Conservation (phyloP, 1,284 basidiomycete genomes). For the Anthracocystis panici-leucophaei region DNA sequence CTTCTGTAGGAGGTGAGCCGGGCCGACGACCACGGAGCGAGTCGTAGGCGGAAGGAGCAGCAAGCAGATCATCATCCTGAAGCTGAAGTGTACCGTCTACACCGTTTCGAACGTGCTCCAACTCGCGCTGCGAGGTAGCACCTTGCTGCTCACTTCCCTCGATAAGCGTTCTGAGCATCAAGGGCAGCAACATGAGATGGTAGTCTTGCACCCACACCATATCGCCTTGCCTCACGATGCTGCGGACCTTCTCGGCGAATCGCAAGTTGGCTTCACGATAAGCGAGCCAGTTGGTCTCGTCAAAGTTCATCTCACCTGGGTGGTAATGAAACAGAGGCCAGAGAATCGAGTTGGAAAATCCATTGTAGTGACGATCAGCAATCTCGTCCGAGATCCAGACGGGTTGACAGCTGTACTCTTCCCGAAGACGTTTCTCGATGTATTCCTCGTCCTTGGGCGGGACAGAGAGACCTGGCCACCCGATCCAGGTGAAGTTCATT, state of each 20-base stretch:
- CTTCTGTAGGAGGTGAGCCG: slow-evolving; percentile 22
- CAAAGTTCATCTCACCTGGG: slow-evolving; percentile 86
- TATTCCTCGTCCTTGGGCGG: slow-evolving; percentile 59
- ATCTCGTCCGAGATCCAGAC: slow-evolving; percentile 98
- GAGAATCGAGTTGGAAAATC: slow-evolving; percentile 98
- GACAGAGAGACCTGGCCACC: slow-evolving; percentile 67
- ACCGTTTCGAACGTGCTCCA: slow-evolving; percentile 63
- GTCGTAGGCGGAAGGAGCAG: slow-evolving; percentile 43
- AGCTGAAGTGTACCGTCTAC: slow-evolving; percentile 62
- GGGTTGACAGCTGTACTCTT: slow-evolving; percentile 96
- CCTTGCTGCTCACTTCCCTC: slow-evolving; percentile 74
- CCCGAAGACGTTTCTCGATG: slow-evolving; percentile 77
- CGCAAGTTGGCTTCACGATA: slow-evolving; percentile 96
- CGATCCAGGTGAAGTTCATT: slow-evolving; percentile 69
- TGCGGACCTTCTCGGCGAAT: slow-evolving; percentile 88
- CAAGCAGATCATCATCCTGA: slow-evolving; percentile 55
- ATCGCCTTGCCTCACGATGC: slow-evolving; percentile 79
- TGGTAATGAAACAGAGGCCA: slow-evolving; percentile 99
- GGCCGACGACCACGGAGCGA: slow-evolving; percentile 9
- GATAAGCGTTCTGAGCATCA: slow-evolving; percentile 88
- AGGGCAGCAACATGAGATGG: slow-evolving; percentile 90
- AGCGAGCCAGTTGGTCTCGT: slow-evolving; percentile 96
- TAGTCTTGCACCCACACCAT: slow-evolving; percentile 90
- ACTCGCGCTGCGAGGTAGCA: slow-evolving; percentile 57
- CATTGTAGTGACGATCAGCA: slow-evolving; percentile 96